Base-by-base conservation (phyloP, 371 early-diverging fungal species). In the Catenaria anguillulae region DNA sequence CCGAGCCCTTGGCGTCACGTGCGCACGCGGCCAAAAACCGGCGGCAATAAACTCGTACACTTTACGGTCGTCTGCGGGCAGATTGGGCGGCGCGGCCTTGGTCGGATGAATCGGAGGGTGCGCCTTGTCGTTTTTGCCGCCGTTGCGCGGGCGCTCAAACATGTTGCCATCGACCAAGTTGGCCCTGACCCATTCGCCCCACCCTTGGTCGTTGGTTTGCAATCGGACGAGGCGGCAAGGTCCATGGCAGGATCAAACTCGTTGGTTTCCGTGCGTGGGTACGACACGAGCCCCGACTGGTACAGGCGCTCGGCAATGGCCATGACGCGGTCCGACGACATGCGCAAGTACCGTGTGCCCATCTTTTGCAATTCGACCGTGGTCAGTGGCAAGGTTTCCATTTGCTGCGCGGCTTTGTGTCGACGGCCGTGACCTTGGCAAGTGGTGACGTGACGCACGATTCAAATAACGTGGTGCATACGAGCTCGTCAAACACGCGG, bases 81-180 rank as follows among this genome's bases (percentile, higher is more conserved):
- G 73, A 23, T 73, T n/a, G n/a, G n/a, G 79, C 15, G 65, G 61
- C 6, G 83, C 84, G 29, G 77, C 78, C 26, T 77, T 84, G 0
- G 92, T 85, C 1, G 99, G 99, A 72, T 99, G 99, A 66, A 99
- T 99, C 1, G 99, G 99, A 12, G 97, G 97, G 84, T 99, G 99
- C 0, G 99, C 99, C 68, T 93, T 85, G 74, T 99, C 99, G 67
- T 97, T 90, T 67, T 93, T 84, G 48, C 79, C 83, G 2, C 99
- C 99, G 36, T 73, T 79, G 61, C 97, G 77, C 0, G 99, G 99
- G 56, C 67, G 61, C 64, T 75, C 67, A 69, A 93, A 93, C 34
- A 82, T 82, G 8, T 88, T 90, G 29, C 29, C 29, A 6, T 29
- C 12, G 4, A 50, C 15, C 21, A 50, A 13, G 3, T 8, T 0